Evolutionary conservation across 164 flowering plant species (phyloP), one percentile per base, ranked within the genome.

Genomic region (Berberis vulgaris): DNA sequence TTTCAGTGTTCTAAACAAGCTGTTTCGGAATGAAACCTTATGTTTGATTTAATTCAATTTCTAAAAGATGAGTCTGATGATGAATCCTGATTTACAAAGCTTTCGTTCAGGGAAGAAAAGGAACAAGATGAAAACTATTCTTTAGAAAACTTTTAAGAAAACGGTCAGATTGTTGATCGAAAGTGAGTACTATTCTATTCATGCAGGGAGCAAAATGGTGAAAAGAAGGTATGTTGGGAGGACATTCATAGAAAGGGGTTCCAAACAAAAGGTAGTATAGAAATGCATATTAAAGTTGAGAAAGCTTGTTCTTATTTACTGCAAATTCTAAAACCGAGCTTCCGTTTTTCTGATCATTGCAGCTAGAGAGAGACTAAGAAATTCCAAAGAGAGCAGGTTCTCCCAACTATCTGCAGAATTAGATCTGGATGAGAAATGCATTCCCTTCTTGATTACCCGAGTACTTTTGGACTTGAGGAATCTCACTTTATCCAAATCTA

Each of bases 361-460:
- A 79, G 86, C 52, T 72, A 71, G 74, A 67, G 61, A 71, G 74
- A 67, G 61, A 66, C 68, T 1, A 77, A 65, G 63, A 78, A 69
- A 57, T 65, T 65, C 55, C 61, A 61, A 64, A 45, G 72, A 75
- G 65, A 76, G 71, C 44, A 79, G 42, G 73, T 83, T 74, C 63
- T 69, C 58, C 50, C 76, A 73, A 63, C 73, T 92, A 6, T 76
- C 76, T 45, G 94, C 88, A 72, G 97, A 86, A 62, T 67, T 90
- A 63, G 85, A 82, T 64, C 59, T 89, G 71, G 97, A 88, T 73
- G 80, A 79, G 70, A 86, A 80, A 76, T 88, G 87, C 83, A 54
- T 88, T 45, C 97, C 97, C 91, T 93, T 73, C 82, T 93, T 73
- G 94, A 93, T 78, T 90, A 93, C 68, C 74, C 90, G 64, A 77